Evolutionary conservation across 768 basidiomycete species (phyloP).

Genomic region (Antrodiella citrinella): DNA sequence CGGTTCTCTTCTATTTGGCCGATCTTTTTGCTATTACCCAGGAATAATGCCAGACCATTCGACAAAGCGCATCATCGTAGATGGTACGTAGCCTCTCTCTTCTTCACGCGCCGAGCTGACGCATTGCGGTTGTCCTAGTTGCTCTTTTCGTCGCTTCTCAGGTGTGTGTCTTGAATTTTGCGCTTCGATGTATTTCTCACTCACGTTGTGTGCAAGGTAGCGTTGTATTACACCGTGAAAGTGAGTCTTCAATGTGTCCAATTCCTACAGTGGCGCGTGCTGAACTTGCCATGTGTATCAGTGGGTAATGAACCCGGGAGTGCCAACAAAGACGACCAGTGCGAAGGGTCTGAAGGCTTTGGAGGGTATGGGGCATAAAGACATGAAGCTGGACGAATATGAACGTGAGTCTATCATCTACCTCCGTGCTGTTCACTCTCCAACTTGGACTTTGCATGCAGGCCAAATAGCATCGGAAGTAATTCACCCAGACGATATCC

Average conservation of each 20-base stretch:
- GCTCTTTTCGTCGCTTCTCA: slow-evolving; percentile 43
- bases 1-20: too few relatives aligned
- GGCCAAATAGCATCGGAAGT: slow-evolving; percentile 88
- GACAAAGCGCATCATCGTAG: slow-evolving; percentile 18
- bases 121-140: slow-evolving; percentile 19
- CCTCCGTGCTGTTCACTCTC: slow-evolving; percentile 4
- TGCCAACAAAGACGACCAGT: slow-evolving; percentile 44
- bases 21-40: too few relatives aligned
- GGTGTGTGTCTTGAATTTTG: slow-evolving; percentile 23
- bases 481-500: slow-evolving; percentile 86
- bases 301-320: slow-evolving; percentile 57
- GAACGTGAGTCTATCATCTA: slow-evolving; percentile 52
- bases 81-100: slow-evolving; percentile 13
- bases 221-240: slow-evolving; percentile 67
- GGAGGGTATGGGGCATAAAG: slow-evolving; percentile 60
- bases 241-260: slow-evolving; percentile 31
- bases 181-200: background rate
- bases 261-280: background rate
- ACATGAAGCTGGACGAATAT: slow-evolving; percentile 81
- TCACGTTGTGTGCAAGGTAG: slow-evolving; percentile 44
- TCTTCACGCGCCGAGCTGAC: background rate
- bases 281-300: slow-evolving; percentile 19
- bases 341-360: slow-evolving; percentile 65
- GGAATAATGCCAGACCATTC: background rate
- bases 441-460: slow-evolving; percentile 20